Conservation (phyloP, 176 grass and related monocot genomes). For the Aegilops umbellulata region DNA sequence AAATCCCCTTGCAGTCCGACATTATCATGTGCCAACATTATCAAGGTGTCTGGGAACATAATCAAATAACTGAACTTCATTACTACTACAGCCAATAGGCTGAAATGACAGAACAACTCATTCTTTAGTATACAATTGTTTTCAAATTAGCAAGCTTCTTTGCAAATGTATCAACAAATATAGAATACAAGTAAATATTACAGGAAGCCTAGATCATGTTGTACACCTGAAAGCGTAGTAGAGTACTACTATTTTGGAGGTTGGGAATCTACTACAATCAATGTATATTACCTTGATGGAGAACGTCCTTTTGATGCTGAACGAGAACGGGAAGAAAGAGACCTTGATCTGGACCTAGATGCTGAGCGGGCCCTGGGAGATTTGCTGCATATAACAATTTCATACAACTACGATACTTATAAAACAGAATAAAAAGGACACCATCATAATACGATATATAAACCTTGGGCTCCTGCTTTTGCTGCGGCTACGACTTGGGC, state of each 20-base stretch:
- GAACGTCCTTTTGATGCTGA: constrained; percentile 52
- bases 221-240: not conserved
- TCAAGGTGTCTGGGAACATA: not conserved
- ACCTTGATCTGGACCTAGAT: constrained; percentile 61
- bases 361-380: constrained; percentile 47
- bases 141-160: not conserved
- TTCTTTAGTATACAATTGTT: not conserved
- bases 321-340: constrained; percentile 55
- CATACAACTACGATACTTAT: not conserved
- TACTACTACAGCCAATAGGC: not conserved
- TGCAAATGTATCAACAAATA: not conserved
- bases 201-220: not conserved
- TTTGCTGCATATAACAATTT: constrained; percentile 46
- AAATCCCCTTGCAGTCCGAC: constrained; percentile 2
- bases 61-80: not conserved
- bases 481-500: constrained; percentile 53
- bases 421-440: not conserved
- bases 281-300: constrained; percentile 43
- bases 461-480: constrained; percentile 65
- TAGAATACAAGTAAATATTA: not conserved
- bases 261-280: not conserved
- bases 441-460: not conserved
- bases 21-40: not conserved
- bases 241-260: not conserved
- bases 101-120: not conserved